Conservation (phyloP, 176 grass and related monocot genomes). For the Zea mays region DNA sequence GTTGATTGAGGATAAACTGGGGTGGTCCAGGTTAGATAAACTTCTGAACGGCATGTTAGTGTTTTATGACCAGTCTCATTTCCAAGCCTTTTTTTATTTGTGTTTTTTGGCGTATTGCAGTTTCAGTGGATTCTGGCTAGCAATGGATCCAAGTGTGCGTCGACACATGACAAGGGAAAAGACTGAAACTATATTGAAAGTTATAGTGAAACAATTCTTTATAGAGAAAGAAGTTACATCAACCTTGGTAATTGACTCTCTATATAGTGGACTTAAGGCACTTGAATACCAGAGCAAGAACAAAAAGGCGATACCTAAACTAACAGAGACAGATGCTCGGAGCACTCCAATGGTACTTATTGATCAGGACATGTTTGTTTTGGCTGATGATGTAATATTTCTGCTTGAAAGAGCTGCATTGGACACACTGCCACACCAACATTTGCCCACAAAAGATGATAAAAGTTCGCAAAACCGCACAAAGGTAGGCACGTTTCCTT, state of each 20-base stretch:
- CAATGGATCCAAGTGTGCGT: constrained; percentile 58
- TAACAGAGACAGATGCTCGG: constrained; percentile 57
- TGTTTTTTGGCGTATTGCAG: constrained; percentile 38
- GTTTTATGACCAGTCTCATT: background rate
- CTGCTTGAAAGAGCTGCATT: constrained; percentile 80
- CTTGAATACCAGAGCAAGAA: constrained; percentile 74
- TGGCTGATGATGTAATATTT: constrained; percentile 78
- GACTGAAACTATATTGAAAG: constrained; percentile 69
- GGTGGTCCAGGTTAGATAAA: constrained; percentile 82
- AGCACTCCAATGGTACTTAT: constrained; percentile 70
- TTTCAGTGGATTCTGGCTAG: constrained; percentile 77
- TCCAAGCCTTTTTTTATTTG: background rate
- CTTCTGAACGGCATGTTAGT: background rate
- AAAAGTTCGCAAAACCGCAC: constrained; percentile 72
- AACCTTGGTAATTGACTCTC: constrained; percentile 85
- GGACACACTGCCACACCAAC: constrained; percentile 67
- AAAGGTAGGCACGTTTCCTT: constrained; percentile 51
- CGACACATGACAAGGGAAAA: constrained; percentile 75
- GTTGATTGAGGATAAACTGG: constrained; percentile 81
- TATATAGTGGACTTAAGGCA: constrained; percentile 71
- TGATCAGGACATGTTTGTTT: constrained; percentile 83
- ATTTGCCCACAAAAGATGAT: constrained; percentile 79
- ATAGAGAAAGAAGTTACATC: constrained; percentile 94
- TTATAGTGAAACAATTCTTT: constrained; percentile 81
- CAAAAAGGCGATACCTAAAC: constrained; percentile 52